Evolutionary conservation across 257 asterid species (phyloP).

Genomic region (Rehmannia glutinosa): DNA sequence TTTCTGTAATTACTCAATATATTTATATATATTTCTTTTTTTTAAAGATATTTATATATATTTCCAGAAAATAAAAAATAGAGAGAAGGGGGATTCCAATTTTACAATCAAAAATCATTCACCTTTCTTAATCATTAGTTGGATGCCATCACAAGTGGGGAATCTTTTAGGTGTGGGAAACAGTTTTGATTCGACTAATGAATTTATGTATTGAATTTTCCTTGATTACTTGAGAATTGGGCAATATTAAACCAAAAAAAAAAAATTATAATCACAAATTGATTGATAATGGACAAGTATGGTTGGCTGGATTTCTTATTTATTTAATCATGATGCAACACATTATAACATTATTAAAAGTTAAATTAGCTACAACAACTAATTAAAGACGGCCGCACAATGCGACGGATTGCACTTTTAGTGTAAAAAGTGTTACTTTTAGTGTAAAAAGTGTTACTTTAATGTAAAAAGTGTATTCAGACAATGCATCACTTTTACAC

Average conservation of each 20-base stretch:
- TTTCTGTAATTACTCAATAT: neutral
- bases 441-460: too few species aligned
- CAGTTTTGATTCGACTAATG: slow-evolving; percentile 21
- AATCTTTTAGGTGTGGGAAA: slow-evolving; percentile 17
- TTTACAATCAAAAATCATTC: slow-evolving; percentile 25
- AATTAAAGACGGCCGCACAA: too few species aligned
- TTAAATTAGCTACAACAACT: too few species aligned
- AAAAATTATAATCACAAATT: neutral
- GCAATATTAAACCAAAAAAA: neutral
- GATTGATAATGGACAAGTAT: slow-evolving; percentile 12
- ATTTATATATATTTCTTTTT: neutral
- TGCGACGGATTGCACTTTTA: too few species aligned
- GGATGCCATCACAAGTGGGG: slow-evolving; percentile 22
- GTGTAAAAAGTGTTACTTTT: too few species aligned
- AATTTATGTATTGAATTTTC: slow-evolving; percentile 4
- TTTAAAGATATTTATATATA: neutral
- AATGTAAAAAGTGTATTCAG: too few species aligned
- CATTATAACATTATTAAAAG: too few species aligned
- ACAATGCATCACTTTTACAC: too few species aligned
- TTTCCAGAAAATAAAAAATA: too few species aligned
- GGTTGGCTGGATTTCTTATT: slow-evolving; percentile 27
- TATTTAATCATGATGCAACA: too few species aligned
- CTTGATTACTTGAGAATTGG: slow-evolving; percentile 9
- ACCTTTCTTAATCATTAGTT: slow-evolving; percentile 30
- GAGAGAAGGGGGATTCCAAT: slow-evolving; percentile 21